A percentile compares a stretch with the other conserved stretches of the same genome.
Conservation (phyloP, 164 flowering plant species). For the Piper longum region DNA sequence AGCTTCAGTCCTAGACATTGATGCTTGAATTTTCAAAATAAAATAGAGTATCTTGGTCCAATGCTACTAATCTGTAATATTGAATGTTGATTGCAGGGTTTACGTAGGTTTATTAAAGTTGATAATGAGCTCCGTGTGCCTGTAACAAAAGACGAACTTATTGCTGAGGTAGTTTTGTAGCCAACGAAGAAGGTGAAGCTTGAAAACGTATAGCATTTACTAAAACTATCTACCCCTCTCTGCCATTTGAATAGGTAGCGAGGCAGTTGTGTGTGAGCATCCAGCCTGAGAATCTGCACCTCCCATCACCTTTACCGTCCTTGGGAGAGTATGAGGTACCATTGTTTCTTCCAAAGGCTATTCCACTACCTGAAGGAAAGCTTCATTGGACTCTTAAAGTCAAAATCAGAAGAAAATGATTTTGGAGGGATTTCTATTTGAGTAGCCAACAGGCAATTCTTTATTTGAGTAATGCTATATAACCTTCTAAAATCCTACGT, state of each 20-base stretch:
- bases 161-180: conserved; percentile 54
- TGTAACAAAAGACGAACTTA: conserved; percentile 70
- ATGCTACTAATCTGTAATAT: neutral
- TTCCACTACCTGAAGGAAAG: conserved; percentile 74
- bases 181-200: neutral
- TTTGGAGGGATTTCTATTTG: neutral
- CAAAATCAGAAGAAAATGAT: conserved; percentile 56
- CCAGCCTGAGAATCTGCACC: conserved; percentile 60
- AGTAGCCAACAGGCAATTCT: neutral
- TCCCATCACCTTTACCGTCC: conserved; percentile 49
- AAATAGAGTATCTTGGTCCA: neutral
- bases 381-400: conserved; percentile 54
- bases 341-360: conserved; percentile 56
- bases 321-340: conserved; percentile 77
- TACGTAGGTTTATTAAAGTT: conserved; percentile 43
- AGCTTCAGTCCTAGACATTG: neutral
- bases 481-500: no score
- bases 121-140: conserved; percentile 54
- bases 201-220: neutral
- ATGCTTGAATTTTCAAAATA: no score
- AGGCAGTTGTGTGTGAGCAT: conserved; percentile 70
- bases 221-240: neutral
- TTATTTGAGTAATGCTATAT: neutral
- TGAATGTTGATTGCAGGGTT: conserved; percentile 24
- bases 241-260: conserved; percentile 37